Evolutionary conservation across 192 early-diverging fungal genomes (phyloP).

Genomic region (Coemansia reversa): DNA sequence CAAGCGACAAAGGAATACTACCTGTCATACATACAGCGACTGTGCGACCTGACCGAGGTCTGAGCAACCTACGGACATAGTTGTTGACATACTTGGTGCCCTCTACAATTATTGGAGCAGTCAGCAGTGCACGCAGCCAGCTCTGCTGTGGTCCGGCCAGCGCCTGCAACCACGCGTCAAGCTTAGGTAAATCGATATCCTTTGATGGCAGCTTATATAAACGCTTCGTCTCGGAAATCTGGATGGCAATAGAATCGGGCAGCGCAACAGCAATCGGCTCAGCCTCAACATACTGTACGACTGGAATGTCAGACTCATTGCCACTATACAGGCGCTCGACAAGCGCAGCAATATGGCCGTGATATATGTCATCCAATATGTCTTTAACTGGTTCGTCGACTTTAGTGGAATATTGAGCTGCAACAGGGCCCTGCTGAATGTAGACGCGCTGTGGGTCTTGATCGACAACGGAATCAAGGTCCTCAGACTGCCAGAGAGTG

Average conservation of each 20-base stretch:
- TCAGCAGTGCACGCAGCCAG: conserved; percentile 84
- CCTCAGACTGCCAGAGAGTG: conserved; percentile 86
- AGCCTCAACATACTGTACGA: conserved; percentile 71
- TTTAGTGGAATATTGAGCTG: conserved; percentile 66
- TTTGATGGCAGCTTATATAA: conserved; percentile 5
- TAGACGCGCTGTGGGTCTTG: conserved; percentile 81
- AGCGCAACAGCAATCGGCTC: not conserved
- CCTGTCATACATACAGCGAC: not conserved
- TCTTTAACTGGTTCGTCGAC: conserved; percentile 78
- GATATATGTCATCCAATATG: conserved; percentile 79
- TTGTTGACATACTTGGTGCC: conserved; percentile 61
- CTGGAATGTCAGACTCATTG: conserved; percentile 61
- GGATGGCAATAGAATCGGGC: not conserved
- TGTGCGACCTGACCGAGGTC: conserved; percentile 57
- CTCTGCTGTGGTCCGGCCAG: conserved; percentile 67
- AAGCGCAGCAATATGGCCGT: conserved; percentile 68
- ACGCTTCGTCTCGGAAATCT: not conserved
- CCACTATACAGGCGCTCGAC: conserved; percentile 69
- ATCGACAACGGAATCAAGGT: conserved; percentile 78
- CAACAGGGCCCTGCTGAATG: conserved; percentile 85
- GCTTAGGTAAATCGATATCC: conserved; percentile 9
- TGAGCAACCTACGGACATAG: conserved; percentile 58
- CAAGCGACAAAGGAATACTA: not conserved
- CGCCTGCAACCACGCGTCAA: conserved; percentile 62
- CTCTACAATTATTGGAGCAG: conserved; percentile 69